Evolutionary conservation across 2,329 filamentous ascomycete genomes (phyloP).

Genomic region (Parastagonospora avenae): DNA sequence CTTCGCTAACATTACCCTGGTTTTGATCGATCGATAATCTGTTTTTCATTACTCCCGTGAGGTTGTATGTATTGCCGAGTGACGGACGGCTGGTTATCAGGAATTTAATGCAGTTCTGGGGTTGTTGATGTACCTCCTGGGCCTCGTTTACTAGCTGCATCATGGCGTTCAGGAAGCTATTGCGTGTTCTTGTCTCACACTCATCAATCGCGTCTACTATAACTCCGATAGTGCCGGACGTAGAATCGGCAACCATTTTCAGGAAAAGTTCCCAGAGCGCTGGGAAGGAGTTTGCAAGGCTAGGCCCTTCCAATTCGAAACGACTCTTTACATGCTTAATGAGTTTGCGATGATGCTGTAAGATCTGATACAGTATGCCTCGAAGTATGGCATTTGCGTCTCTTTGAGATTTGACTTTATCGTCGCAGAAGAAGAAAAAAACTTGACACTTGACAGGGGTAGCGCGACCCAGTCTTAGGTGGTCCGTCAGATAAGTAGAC

Average conservation of each 20-base stretch:
- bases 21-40: conserved; percentile 31
- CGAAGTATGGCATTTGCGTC: conserved; percentile 45
- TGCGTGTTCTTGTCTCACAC: conserved; percentile 36
- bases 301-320: conserved; percentile 38
- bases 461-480: conserved; percentile 22
- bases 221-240: conserved; percentile 32
- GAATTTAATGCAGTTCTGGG: conserved; percentile 38
- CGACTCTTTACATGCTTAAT: conserved; percentile 39
- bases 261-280: conserved; percentile 46
- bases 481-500: conserved; percentile 41
- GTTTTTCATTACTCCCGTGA: conserved; percentile 8
- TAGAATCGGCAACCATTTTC: conserved; percentile 37
- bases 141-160: conserved; percentile 15
- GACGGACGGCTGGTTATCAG: conserved; percentile 41
- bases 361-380: conserved; percentile 45
- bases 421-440: conserved; percentile 45
- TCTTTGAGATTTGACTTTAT: conserved; percentile 43
- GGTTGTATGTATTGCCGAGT: conserved; percentile 4
- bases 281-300: conserved; percentile 42
- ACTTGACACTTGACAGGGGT: conserved; percentile 11
- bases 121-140: conserved; percentile 1
- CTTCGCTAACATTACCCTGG: conserved; percentile 24
- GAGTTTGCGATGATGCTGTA: conserved; percentile 38
- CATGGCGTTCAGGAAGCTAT: conserved; percentile 15
- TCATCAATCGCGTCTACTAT: conserved; percentile 50